These are phyloP conservation scores for Fusarium sterilihyphosum DNA, from an alignment of 2,329 filamentous ascomycete species.

Conservation along the genomic window DNA sequence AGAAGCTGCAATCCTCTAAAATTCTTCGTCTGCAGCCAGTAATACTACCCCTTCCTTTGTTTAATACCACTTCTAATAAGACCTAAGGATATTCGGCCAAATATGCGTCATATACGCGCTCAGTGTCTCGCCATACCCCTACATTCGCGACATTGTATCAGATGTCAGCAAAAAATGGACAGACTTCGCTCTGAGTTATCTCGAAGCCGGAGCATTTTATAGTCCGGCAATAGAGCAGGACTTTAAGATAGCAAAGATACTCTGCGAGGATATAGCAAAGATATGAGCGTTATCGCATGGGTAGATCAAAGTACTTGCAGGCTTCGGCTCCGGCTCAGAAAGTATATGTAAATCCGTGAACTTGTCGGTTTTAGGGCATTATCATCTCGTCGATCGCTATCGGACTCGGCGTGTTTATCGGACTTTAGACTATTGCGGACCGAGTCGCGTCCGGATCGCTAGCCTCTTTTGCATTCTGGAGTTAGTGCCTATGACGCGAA, in stretches of 20 bases:
- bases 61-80: accelerated
- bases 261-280: constrained; percentile 21
- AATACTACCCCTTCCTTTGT: accelerated
- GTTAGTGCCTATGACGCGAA: constrained; percentile 8
- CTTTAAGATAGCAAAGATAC: constrained; percentile 22
- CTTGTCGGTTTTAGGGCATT: background rate
- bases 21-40: constrained; percentile 31
- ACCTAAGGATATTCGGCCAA: constrained; percentile 16
- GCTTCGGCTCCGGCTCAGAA: background rate
- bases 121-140: constrained; percentile 23
- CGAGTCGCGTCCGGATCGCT: background rate
- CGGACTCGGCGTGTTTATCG: too few species aligned
- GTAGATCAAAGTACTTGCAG: too few species aligned
- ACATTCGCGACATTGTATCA: constrained; percentile 17
- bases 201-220: background rate
- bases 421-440: background rate
- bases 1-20: constrained; percentile 30
- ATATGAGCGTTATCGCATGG: background rate
- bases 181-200: constrained; percentile 2
- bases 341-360: background rate
- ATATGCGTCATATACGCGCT: constrained; percentile 24
- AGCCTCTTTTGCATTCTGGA: background rate
- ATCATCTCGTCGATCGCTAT: background rate
- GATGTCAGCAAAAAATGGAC: constrained; percentile 23
- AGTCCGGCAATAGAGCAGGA: constrained; percentile 28